phyloP scores from a whole-genome alignment of 352 stramenopile species.

The Bremia lactucae region DNA sequence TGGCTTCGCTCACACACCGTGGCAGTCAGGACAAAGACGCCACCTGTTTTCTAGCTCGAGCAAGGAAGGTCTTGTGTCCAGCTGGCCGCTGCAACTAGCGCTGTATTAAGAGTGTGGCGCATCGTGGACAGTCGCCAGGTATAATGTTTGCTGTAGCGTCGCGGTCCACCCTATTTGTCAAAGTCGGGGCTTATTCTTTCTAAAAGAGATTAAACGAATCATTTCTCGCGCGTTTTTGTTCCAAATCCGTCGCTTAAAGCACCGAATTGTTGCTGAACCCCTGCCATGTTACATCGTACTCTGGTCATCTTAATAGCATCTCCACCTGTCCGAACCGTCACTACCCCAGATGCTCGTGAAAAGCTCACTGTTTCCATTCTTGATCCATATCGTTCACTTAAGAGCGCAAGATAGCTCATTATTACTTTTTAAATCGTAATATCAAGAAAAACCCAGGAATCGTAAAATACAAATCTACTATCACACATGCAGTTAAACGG shows the following conservation, averaged over 20 bases:
- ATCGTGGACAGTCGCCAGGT: no score
- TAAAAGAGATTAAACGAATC: slow-evolving; percentile 7
- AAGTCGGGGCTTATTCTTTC: slow-evolving; percentile 29
- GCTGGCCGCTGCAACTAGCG: slow-evolving; percentile 10
- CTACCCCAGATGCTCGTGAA: slow-evolving; percentile 1
- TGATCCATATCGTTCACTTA: slow-evolving; percentile 8
- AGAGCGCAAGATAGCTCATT: slow-evolving; percentile 7
- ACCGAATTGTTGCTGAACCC: slow-evolving; percentile 34
- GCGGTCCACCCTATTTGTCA: slow-evolving; percentile 12
- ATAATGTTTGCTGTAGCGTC: no score
- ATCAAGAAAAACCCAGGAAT: slow-evolving; percentile 3
- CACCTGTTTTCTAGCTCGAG: no score
- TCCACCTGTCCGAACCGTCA: slow-evolving; percentile 22
- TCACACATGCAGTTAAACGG: slow-evolving; percentile 24
- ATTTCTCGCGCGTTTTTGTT: slow-evolving; percentile 24
- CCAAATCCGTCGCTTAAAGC: slow-evolving; percentile 18
- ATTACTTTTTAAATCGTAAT: slow-evolving; percentile 7
- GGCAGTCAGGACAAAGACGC: no score
- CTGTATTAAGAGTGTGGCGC: no score
- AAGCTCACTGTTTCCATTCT: slow-evolving; percentile 22
- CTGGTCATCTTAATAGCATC: slow-evolving; percentile 2
- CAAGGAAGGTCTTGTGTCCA: slow-evolving; percentile 17
- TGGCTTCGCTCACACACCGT: no score
- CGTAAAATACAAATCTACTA: slow-evolving; percentile 1
- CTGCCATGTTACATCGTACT: slow-evolving; percentile 18